Conservation (phyloP, 352 stramenopile genomes). For the Pythium aristosporum region DNA sequence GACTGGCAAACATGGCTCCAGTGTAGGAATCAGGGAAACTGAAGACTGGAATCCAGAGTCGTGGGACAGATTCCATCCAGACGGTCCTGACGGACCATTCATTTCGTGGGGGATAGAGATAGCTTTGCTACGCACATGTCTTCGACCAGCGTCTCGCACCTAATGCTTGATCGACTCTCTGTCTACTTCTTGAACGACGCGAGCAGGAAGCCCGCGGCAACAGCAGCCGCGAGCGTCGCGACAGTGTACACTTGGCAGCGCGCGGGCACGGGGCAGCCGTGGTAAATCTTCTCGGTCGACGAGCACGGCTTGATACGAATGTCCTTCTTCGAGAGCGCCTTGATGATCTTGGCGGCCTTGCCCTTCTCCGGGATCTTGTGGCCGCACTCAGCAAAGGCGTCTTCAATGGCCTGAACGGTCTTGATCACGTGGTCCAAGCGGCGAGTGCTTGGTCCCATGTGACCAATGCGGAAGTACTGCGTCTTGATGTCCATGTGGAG, state of each 20-base stretch:
- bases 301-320: slow-evolving; percentile 58
- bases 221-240: slow-evolving; percentile 51
- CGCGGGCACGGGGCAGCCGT: slow-evolving; percentile 65
- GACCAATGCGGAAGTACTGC: slow-evolving; percentile 83
- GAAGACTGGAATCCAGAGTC: background rate
- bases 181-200: slow-evolving; percentile 53
- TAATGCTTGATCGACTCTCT: background rate
- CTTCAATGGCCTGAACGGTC: slow-evolving; percentile 71
- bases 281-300: slow-evolving; percentile 37
- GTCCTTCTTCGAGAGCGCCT: slow-evolving; percentile 39
- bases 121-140: too few relatives aligned
- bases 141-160: background rate
- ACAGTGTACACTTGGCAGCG: slow-evolving; percentile 72
- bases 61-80: background rate
- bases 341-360: slow-evolving; percentile 55
- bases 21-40: background rate
- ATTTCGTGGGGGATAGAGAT: too few relatives aligned
- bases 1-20: background rate
- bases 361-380: slow-evolving; percentile 58
- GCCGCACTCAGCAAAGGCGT: slow-evolving; percentile 67
- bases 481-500: slow-evolving; percentile 84
- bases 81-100: background rate
- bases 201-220: slow-evolving; percentile 58
- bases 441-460: slow-evolving; percentile 80
- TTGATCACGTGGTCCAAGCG: slow-evolving; percentile 74